Conservation (phyloP, 164 flowering plant genomes). For the Kalanchoe fedtschenkoi region DNA sequence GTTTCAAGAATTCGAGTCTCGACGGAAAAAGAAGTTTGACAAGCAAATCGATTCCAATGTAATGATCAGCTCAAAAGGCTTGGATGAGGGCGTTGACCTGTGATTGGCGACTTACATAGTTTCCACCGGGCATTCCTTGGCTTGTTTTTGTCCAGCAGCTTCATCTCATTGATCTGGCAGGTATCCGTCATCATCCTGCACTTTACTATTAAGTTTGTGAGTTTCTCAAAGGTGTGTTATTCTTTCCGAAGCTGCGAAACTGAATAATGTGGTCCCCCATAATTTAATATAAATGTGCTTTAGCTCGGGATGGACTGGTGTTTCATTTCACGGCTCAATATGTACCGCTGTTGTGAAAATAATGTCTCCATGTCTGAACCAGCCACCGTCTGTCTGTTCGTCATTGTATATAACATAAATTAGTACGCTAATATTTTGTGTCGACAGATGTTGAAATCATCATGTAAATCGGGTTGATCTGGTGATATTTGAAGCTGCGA, state of each 20-base stretch:
- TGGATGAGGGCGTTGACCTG: constrained; percentile 89
- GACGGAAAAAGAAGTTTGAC: constrained; percentile 92
- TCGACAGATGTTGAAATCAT: no score
- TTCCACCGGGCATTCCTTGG: background rate
- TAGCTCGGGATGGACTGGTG: background rate
- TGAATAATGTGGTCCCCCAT: background rate
- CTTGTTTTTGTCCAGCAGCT: background rate
- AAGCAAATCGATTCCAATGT: constrained; percentile 97
- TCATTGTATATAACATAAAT: no score
- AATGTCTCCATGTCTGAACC: no score
- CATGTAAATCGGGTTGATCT: no score
- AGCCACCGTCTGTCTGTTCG: no score
- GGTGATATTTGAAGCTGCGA: no score
- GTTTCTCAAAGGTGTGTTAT: background rate
- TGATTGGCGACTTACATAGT: constrained; percentile 15
- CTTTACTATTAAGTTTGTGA: background rate
- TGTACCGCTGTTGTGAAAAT: no score
- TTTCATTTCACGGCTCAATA: background rate
- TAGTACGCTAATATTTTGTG: no score
- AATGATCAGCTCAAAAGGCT: constrained; percentile 86
- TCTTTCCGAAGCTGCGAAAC: background rate
- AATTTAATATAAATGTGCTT: background rate
- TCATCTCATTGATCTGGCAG: background rate
- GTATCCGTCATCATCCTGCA: background rate
- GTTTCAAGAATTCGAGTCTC: constrained; percentile 77